Evolutionary conservation across 805 yeast genomes (phyloP).

Genomic region (Isabelozyma gotoi): DNA sequence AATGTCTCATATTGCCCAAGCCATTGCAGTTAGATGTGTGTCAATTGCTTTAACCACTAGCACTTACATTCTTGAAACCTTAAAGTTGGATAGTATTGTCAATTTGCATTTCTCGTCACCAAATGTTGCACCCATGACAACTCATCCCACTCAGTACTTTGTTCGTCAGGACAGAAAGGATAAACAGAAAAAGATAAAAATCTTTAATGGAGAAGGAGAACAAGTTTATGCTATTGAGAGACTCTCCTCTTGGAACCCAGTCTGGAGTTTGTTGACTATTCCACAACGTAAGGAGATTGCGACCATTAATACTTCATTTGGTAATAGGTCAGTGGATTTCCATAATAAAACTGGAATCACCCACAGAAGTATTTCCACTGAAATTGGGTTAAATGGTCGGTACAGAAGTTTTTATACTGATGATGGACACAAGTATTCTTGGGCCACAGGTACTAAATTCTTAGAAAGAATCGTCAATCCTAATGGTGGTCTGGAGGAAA

Average conservation of each 20-base stretch:
- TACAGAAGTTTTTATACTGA: conserved; percentile 47
- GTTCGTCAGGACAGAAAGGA: conserved; percentile 51
- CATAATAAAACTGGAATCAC: conserved; percentile 45
- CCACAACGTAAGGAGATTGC: conserved; percentile 51
- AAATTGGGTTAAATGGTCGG: conserved; percentile 38
- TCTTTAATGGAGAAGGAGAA: conserved; percentile 43
- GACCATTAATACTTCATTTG: conserved; percentile 49
- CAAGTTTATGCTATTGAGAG: conserved; percentile 54
- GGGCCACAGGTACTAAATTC: conserved; percentile 53
- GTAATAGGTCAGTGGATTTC: conserved; percentile 47
- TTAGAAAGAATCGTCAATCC: conserved; percentile 56
- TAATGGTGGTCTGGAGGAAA: conserved; percentile 56
- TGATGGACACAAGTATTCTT: conserved; percentile 55
- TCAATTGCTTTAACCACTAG: conserved; percentile 37
- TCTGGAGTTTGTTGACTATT: conserved; percentile 49
- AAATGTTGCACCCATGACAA: conserved; percentile 37
- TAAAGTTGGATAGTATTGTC: conserved; percentile 35
- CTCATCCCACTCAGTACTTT: conserved; percentile 41
- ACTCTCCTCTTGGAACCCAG: conserved; percentile 44
- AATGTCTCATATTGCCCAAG: conserved; percentile 31
- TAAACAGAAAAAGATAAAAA: conserved; percentile 46
- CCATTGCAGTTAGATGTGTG: conserved; percentile 47
- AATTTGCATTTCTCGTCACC: conserved; percentile 42
- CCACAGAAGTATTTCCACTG: conserved; percentile 43
- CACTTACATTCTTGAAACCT: conserved; percentile 44